phyloP scores from a whole-genome alignment of 2,329 filamentous ascomycete genomes.

The Dothistroma septosporum region DNA sequence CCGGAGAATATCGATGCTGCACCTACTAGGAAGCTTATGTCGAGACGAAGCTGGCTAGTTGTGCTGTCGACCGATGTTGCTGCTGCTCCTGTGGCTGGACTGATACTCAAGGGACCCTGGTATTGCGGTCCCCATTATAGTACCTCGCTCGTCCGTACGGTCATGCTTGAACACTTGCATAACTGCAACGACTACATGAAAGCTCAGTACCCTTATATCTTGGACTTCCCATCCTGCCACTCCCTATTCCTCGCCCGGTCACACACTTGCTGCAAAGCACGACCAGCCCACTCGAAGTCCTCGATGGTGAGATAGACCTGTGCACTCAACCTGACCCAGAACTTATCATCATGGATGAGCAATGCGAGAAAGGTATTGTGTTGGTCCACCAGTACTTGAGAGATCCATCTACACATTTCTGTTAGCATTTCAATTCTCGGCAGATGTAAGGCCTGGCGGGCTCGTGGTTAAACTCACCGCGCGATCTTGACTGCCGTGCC shows the following conservation, averaged over 20 bases:
- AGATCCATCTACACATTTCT: conserved; percentile 35
- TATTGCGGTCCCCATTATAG: too few relatives aligned
- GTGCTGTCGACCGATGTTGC: too few relatives aligned
- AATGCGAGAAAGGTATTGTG: conserved; percentile 71
- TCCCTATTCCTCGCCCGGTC: conserved; percentile 48
- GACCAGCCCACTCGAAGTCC: conserved; percentile 70
- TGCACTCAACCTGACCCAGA: conserved; percentile 71
- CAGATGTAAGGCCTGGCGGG: neutral
- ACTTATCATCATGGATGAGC: conserved; percentile 56
- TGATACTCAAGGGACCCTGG: too few relatives aligned
- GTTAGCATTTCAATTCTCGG: conserved; percentile 3
- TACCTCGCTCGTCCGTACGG: too few relatives aligned
- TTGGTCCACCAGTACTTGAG: conserved; percentile 41
- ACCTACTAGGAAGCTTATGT: too few relatives aligned
- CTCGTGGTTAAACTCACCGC: conserved; percentile 18
- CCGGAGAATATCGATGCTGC: too few relatives aligned
- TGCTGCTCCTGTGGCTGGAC: too few relatives aligned
- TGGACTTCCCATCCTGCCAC: conserved; percentile 29
- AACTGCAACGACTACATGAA: too few relatives aligned
- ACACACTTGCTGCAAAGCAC: conserved; percentile 56
- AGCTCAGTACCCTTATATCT: neutral
- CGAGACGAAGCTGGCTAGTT: too few relatives aligned
- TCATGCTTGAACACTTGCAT: too few relatives aligned
- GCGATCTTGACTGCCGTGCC: conserved; percentile 37
- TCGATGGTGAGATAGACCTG: conserved; percentile 78